phyloP scores from a whole-genome alignment of 148 eudicot species.

The Euryodendron excelsum region DNA sequence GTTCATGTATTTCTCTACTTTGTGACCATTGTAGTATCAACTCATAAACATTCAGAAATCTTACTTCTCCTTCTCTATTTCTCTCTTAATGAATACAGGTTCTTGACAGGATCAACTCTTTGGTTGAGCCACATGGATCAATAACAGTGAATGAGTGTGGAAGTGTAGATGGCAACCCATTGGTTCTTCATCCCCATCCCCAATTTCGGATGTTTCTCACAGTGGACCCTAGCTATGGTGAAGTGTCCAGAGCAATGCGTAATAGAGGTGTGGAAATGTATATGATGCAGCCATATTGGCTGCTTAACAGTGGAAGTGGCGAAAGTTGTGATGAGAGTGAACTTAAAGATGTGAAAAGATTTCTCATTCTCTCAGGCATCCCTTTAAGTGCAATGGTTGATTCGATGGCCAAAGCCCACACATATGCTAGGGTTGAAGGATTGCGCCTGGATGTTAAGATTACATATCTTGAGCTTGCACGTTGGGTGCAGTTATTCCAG shows the following conservation, averaged over 20 bases:
- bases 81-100: slow-evolving; percentile 46
- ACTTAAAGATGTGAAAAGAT: slow-evolving; percentile 63
- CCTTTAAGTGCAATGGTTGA: slow-evolving; percentile 52
- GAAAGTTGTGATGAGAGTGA: slow-evolving; percentile 39
- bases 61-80: neutral
- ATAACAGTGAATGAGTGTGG: slow-evolving; percentile 95
- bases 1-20: neutral
- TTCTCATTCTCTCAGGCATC: slow-evolving; percentile 66
- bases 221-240: slow-evolving; percentile 81
- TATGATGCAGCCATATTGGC: slow-evolving; percentile 83
- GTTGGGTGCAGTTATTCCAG: slow-evolving; percentile 86
- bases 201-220: slow-evolving; percentile 90
- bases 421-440: slow-evolving; percentile 64
- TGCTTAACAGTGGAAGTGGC: slow-evolving; percentile 29
- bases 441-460: slow-evolving; percentile 42
- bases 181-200: slow-evolving; percentile 80
- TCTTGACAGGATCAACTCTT: slow-evolving; percentile 93
- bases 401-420: slow-evolving; percentile 85
- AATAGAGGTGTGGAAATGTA: slow-evolving; percentile 89
- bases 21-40: neutral
- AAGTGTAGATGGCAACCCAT: slow-evolving; percentile 75
- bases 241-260: slow-evolving; percentile 95
- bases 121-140: slow-evolving; percentile 87
- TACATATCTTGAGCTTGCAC: slow-evolving; percentile 79
- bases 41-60: neutral